Evolutionary conservation across 257 asterid species (phyloP), one percentile per base, ranked within the genome.

Genomic region (Solanum chiquidenum): DNA sequence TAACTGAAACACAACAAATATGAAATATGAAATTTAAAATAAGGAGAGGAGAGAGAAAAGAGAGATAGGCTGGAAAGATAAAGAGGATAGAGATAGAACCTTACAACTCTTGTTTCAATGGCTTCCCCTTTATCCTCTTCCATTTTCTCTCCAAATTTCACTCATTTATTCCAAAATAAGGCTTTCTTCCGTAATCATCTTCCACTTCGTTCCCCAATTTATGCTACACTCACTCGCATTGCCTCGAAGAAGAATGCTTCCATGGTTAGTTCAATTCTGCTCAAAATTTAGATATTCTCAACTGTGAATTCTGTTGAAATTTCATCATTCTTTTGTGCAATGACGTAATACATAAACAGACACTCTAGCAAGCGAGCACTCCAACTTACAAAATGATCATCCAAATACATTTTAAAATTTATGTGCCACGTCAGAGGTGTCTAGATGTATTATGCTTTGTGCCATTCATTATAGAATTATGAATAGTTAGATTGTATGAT

Each of bases 101-200:
- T 90, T 91, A 92, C 92, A 85, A 76, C 76, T 49, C 92, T 64
- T 64, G 55, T 87, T 88, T 86, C 90, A 20, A 93, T 94, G 97
- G 97, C 96, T 87, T 86, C 89, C 86, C 93, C 92, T 87, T 85
- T 91, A 44, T 91, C 94, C 75, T 91, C 94, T 62, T 87, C 94
- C 86, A 35, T 85, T 62, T 64, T 87, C 90, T 90, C 60, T 76
- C 84, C 90, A 87, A 83, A 80, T 27, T 64, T 44, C 90, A 86
- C 35, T 4, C 13, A 64, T 74, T 21, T 82, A 3, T 60, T 72
- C 35, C 88, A 52, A 64, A 87, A 83, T 11, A 89, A 89, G 4
- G 20, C 87, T 83, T 84, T 91, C 55, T 75, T 80, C 10, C 46
- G 82, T 20, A 44, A 89, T 83, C 88, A 66, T 86, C 64, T 23